Conservation (phyloP, 2,329 filamentous ascomycete species). For the Blumeria graminis region DNA sequence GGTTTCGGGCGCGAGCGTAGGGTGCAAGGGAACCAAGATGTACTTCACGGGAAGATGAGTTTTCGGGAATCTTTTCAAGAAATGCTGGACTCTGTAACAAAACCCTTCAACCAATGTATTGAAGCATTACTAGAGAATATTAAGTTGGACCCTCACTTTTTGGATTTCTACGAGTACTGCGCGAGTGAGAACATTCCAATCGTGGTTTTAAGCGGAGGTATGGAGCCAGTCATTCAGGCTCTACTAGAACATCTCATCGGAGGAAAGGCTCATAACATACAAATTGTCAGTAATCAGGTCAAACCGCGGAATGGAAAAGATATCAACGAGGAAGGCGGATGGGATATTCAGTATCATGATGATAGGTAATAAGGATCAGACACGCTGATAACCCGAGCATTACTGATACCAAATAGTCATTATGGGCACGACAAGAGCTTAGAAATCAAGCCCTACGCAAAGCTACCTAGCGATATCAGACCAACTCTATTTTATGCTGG, state of each 20-base stretch:
- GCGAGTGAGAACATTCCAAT: conserved; percentile 66
- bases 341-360: conserved; percentile 75
- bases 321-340: conserved; percentile 60
- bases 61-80: conserved; percentile 75
- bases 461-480: conserved; percentile 39
- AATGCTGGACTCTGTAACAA: conserved; percentile 74
- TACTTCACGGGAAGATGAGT: conserved; percentile 42
- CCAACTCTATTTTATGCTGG: conserved; percentile 86
- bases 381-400: not conserved
- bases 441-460: conserved; percentile 68
- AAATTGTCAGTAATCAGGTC: conserved; percentile 79
- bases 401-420: conserved; percentile 13
- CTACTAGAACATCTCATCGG: conserved; percentile 62
- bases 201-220: conserved; percentile 76
- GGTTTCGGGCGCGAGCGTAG: conserved; percentile 58
- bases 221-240: conserved; percentile 75
- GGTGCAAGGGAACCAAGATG: conserved; percentile 47
- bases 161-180: conserved; percentile 68
- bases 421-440: conserved; percentile 96
- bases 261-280: conserved; percentile 47
- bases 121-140: conserved; percentile 58
- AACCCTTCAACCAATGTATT: conserved; percentile 64
- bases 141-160: conserved; percentile 70
- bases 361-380: conserved; percentile 32
- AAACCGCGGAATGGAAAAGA: conserved; percentile 38